Evolutionary conservation across 163 green algal species (phyloP).

Genomic region (Coccomyxa subellipsoidea): DNA sequence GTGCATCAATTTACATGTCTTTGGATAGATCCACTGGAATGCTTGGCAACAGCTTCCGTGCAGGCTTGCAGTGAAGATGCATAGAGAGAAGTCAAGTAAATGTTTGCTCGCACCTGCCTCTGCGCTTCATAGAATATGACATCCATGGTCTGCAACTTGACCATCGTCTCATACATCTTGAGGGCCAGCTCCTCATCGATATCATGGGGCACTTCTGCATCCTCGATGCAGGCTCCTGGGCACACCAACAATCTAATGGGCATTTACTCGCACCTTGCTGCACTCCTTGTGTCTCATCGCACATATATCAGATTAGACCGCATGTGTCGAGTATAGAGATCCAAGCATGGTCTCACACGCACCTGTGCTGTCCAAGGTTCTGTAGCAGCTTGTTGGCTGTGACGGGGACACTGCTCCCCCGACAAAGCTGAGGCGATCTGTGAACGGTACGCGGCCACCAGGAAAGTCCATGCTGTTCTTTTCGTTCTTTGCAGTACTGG

Average conservation of each 20-base stretch:
- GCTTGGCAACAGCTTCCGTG: too few species aligned
- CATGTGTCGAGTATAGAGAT: too few species aligned
- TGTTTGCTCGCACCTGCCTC: slow-evolving; percentile 76
- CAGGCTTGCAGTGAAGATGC: too few species aligned
- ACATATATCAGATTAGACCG: too few species aligned
- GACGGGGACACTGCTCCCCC: slow-evolving; percentile 16
- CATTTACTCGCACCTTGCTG: background rate
- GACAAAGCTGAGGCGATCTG: slow-evolving; percentile 18
- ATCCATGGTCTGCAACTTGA: slow-evolving; percentile 72
- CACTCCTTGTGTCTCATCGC: background rate
- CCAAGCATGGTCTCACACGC: background rate
- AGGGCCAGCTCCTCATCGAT: slow-evolving; percentile 44
- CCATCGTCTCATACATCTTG: slow-evolving; percentile 67
- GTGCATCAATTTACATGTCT: too few species aligned
- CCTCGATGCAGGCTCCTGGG: slow-evolving; percentile 12
- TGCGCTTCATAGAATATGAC: slow-evolving; percentile 87
- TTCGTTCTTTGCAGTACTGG: background rate
- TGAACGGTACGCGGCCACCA: slow-evolving; percentile 45
- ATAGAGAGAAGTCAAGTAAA: too few species aligned
- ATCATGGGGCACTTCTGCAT: slow-evolving; percentile 40
- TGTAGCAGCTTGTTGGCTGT: slow-evolving; percentile 55
- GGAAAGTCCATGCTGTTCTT: slow-evolving; percentile 40
- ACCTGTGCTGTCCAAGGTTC: slow-evolving; percentile 55
- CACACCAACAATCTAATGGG: too few species aligned
- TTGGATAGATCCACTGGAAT: too few species aligned